These are phyloP conservation scores for Chalciporus chontae DNA, from an alignment of 768 basidiomycete species.

Conservation along the genomic window DNA sequence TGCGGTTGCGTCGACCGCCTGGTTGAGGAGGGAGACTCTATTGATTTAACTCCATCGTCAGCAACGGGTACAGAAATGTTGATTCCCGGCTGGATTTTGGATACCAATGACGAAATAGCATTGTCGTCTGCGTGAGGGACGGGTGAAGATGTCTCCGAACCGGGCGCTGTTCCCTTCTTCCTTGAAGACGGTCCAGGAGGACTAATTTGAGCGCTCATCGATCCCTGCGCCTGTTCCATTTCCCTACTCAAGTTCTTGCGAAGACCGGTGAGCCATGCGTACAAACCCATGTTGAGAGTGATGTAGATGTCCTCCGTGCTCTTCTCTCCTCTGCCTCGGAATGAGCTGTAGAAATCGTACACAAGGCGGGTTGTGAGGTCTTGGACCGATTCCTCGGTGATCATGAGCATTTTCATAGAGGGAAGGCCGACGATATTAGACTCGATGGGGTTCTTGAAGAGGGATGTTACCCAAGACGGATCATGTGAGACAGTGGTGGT, in stretches of 20 bases:
- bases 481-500: constrained; percentile 39
- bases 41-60: constrained; percentile 8
- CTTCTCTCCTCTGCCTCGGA: constrained; percentile 50
- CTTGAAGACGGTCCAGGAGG: constrained; percentile 28
- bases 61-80: not conserved
- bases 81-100: constrained; percentile 10
- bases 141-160: constrained; percentile 10
- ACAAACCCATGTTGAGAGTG: constrained; percentile 77
- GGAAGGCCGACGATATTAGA: constrained; percentile 79
- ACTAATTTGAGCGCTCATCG: constrained; percentile 46
- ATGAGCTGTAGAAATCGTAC: constrained; percentile 74
- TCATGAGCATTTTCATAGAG: constrained; percentile 80
- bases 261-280: constrained; percentile 76
- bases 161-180: constrained; percentile 33
- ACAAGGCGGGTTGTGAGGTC: constrained; percentile 41
- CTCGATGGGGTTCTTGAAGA: constrained; percentile 61
- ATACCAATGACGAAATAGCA: not conserved
- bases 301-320: constrained; percentile 79
- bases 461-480: constrained; percentile 54
- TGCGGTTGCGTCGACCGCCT: constrained; percentile 17
- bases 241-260: constrained; percentile 74
- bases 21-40: constrained; percentile 1
- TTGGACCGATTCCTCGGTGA: constrained; percentile 55
- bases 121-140: constrained; percentile 10
- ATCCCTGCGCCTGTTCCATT: constrained; percentile 67